These are phyloP conservation scores for Gnetum montanum DNA, from an alignment of 75 land plant species.

Conservation along the genomic window DNA sequence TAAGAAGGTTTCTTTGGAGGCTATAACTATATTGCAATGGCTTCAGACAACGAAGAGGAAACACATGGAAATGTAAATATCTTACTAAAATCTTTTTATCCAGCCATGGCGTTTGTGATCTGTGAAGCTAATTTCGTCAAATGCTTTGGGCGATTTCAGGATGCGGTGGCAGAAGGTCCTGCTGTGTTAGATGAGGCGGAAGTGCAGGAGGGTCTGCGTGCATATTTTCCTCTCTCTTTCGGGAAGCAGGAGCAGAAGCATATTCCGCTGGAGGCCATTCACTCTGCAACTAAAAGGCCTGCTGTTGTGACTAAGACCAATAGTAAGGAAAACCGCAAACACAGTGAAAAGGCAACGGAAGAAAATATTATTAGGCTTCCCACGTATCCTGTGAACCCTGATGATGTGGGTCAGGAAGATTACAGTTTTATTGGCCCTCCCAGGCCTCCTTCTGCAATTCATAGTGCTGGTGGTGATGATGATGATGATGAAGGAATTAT, in stretches of 20 bases:
- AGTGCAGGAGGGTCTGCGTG: conserved; percentile 60
- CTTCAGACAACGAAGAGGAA: conserved; percentile 8
- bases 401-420: conserved; percentile 20
- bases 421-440: conserved; percentile 46
- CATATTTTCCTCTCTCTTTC: conserved; percentile 81
- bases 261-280: conserved; percentile 46
- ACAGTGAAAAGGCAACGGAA: conserved; percentile 4
- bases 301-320: neutral
- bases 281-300: conserved; percentile 58
- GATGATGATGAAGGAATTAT: conserved; percentile 18
- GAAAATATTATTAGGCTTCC: conserved; percentile 1
- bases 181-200: conserved; percentile 54
- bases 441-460: conserved; percentile 28
- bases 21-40: conserved; percentile 5
- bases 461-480: conserved; percentile 1
- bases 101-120: neutral
- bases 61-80: neutral
- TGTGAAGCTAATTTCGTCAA: neutral
- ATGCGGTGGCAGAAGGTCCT: conserved; percentile 2
- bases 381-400: neutral
- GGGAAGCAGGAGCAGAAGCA: conserved; percentile 65
- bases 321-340: conserved; percentile 7
- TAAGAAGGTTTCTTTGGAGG: no score
- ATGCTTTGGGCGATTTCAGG: no score
- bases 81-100: neutral